Evolutionary conservation across 345 rosid genomes (phyloP), one percentile per base, ranked within the genome.

Genomic region (Lepidium africanum): DNA sequence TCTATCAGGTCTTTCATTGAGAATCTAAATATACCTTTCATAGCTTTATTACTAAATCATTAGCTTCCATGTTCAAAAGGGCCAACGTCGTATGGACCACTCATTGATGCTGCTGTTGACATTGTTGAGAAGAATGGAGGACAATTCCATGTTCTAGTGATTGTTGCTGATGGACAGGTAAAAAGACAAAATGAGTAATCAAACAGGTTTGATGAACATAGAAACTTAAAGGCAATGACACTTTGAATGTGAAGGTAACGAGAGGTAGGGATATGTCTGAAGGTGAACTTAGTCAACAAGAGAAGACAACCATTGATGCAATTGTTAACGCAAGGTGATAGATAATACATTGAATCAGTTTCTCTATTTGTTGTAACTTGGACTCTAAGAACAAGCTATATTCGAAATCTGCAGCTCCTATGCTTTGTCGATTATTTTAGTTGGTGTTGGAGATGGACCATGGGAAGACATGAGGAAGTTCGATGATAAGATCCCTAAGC

Each of bases 91-190:
- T 87, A 81, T 53, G 96, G 73, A 75, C 91, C 93, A 1, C 80
- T 87, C 67, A 72, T 85, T 32, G 87, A 90, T 46, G 86, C 82
- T 49, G 93, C 89, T 1, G 63, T 85, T 7, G 87, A 83, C 70
- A 84, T 87, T 57, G 94, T 90, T 10, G 87, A 90, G 65, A 83
- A 75, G 55, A 83, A 79, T 23, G 73, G 83, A 38, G 93, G 96
- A 49, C 96, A 85, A 51, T 90, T 80, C 68, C 96, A 85, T 76
- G 96, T 87, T 16, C 74, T 90, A 23, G 84, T 90, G 49, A 87
- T 85, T 23, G 57, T 90, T 10, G 94, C 94, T 17, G 96, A 90
- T 65, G 94, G 94, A 13, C 96, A 90, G 93, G 96, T 87, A n/a
- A 51, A 37, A 1, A 6, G 32, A 3, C 4, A 17, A 42, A 8